A percentile compares a stretch with the other conserved stretches of the same genome.
These are phyloP conservation scores for Blumeria graminis DNA, from an alignment of 2,329 filamentous ascomycete species.

Conservation along the genomic window DNA sequence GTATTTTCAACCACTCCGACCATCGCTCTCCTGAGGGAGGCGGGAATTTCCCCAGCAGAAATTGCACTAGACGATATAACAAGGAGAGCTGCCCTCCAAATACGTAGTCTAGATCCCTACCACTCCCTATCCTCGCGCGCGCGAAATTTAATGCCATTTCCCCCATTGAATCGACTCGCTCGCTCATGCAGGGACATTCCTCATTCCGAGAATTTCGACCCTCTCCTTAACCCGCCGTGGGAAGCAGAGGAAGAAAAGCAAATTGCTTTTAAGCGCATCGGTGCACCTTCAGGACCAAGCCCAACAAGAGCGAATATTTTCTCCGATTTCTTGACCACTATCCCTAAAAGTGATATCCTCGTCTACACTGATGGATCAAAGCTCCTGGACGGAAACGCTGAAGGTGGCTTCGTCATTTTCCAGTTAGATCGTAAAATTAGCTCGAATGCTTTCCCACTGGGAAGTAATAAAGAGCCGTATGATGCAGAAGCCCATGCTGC, in stretches of 20 bases:
- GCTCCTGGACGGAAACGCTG: background rate
- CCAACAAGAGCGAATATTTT: background rate
- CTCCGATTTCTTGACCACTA: background rate
- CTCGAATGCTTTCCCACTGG: background rate
- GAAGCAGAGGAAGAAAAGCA: background rate
- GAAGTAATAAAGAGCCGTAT: background rate
- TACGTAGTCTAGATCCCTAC: background rate
- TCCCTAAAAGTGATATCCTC: background rate
- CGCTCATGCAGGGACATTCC: background rate
- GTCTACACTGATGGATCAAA: constrained; percentile 1
- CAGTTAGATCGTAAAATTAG: background rate
- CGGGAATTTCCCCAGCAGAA: too few relatives aligned
- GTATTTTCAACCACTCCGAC: too few relatives aligned
- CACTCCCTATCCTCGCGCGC: background rate
- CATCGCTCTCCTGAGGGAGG: background rate
- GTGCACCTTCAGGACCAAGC: background rate
- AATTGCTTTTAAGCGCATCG: background rate
- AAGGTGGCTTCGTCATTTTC: background rate
- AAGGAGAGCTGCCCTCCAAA: background rate
- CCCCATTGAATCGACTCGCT: background rate
- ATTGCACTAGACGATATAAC: background rate
- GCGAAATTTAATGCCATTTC: background rate
- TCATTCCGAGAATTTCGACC: too few relatives aligned
- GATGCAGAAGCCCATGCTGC: background rate
- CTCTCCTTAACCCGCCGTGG: background rate